Conservation (phyloP, 2,329 filamentous ascomycete species). For the Hymenotorrendiella dingleyae region DNA sequence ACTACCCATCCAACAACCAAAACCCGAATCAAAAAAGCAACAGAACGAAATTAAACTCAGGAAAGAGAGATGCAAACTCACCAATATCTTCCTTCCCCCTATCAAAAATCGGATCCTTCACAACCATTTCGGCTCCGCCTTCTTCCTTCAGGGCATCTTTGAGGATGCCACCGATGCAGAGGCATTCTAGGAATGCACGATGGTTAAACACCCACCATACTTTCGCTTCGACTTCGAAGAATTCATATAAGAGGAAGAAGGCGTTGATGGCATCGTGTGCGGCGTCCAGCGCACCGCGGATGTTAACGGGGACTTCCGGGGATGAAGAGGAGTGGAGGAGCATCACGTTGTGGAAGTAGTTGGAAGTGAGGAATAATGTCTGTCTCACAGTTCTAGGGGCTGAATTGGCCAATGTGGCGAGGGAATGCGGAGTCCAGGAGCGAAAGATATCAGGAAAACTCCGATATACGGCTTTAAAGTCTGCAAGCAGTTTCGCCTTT, state of each 20-base stretch:
- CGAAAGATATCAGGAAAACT: slow-evolving; percentile 67
- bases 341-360: slow-evolving; percentile 80
- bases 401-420: slow-evolving; percentile 47
- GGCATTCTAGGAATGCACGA: slow-evolving; percentile 69
- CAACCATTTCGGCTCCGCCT: slow-evolving; percentile 39
- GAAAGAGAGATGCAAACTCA: slow-evolving; percentile 35
- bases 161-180: slow-evolving; percentile 59
- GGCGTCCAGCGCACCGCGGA: slow-evolving; percentile 65
- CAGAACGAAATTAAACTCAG: not conserved
- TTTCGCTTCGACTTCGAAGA: slow-evolving; percentile 65
- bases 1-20: not conserved
- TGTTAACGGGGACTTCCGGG: slow-evolving; percentile 54
- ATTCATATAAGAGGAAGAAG: slow-evolving; percentile 66
- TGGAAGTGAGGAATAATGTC: slow-evolving; percentile 72
- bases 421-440: slow-evolving; percentile 56
- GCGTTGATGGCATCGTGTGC: slow-evolving; percentile 68
- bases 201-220: slow-evolving; percentile 87
- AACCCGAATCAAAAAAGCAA: not conserved
- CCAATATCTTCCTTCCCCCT: slow-evolving; percentile 55
- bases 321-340: slow-evolving; percentile 68
- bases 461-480: slow-evolving; percentile 67
- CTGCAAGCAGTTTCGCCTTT: slow-evolving; percentile 62
- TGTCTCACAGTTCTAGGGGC: slow-evolving; percentile 66
- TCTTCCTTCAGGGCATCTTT: slow-evolving; percentile 44
- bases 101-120: slow-evolving; percentile 51